These are phyloP conservation scores for Penicillium brasilianum DNA, from an alignment of 2,329 filamentous ascomycete genomes.

Conservation along the genomic window DNA sequence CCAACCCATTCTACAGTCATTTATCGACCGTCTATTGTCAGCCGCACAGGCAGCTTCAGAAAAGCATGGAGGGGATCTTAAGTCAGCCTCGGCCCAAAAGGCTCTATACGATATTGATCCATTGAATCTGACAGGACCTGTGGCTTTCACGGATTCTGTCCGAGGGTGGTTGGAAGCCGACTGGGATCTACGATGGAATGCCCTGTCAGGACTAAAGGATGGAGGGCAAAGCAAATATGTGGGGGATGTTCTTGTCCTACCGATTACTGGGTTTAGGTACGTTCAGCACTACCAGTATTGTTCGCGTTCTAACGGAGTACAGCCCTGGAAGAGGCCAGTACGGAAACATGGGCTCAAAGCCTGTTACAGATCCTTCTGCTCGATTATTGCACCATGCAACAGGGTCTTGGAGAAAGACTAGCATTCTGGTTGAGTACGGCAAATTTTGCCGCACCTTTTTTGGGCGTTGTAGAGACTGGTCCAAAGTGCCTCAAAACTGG, in stretches of 20 bases:
- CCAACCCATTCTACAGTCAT: conserved; percentile 3
- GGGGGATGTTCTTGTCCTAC: conserved; percentile 4
- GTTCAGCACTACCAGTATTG: neutral
- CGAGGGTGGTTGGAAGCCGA: neutral
- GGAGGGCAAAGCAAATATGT: conserved; percentile 6
- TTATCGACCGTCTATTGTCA: neutral
- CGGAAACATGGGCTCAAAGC: conserved; percentile 9
- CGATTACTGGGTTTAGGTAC: conserved; percentile 7
- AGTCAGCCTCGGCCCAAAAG: neutral
- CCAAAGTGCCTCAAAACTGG: conserved; percentile 9
- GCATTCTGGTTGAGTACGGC: conserved; percentile 5
- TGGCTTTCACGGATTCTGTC: neutral
- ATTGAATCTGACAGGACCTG: conserved; percentile 3
- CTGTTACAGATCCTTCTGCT: conserved; percentile 4
- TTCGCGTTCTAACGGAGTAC: neutral
- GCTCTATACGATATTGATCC: conserved; percentile 5
- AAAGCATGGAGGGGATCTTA: neutral
- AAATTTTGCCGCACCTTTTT: conserved; percentile 9
- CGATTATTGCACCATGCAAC: conserved; percentile 2
- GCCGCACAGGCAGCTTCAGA: neutral
- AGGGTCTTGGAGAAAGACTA: conserved; percentile 7
- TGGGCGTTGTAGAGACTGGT: conserved; percentile 5
- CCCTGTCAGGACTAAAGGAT: neutral
- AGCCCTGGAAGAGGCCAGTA: conserved; percentile 6
- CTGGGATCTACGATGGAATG: conserved; percentile 1